A percentile compares a stretch with the other conserved stretches of the same genome.
Evolutionary conservation across 352 stramenopile genomes (phyloP).

Genomic region (Phytopythium kandeliae): DNA sequence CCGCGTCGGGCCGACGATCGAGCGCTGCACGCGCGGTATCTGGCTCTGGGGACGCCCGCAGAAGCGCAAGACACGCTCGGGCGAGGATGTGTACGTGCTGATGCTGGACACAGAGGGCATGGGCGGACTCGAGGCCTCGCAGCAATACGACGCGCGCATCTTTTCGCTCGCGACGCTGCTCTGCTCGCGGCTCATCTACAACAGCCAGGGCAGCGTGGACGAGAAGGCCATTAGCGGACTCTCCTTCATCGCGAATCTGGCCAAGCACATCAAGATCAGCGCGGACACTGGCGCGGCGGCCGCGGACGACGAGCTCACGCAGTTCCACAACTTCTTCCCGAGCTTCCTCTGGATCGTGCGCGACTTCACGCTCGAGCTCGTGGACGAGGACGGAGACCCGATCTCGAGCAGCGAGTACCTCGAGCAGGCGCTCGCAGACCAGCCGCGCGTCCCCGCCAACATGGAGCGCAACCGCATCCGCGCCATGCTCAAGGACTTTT

Average conservation of each 20-base stretch:
- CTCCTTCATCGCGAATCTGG: conserved; percentile 75
- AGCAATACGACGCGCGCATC: conserved; percentile 69
- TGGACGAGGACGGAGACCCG: conserved; percentile 45
- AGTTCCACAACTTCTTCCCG: conserved; percentile 40
- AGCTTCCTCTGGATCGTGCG: conserved; percentile 76
- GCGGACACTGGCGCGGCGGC: conserved; percentile 9
- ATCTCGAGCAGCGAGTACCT: conserved; percentile 70
- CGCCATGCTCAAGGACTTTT: conserved; percentile 53
- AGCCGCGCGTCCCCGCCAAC: conserved; percentile 39
- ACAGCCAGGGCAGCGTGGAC: conserved; percentile 73
- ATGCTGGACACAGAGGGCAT: conserved; percentile 81
- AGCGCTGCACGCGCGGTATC: conserved; percentile 77
- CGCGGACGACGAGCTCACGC: conserved; percentile 3
- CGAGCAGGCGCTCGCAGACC: conserved; percentile 63
- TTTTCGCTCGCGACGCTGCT: conserved; percentile 67
- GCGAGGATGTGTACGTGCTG: conserved; percentile 48
- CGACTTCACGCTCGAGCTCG: conserved; percentile 67
- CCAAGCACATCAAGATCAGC: conserved; percentile 63
- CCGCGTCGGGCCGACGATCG: conserved; percentile 60
- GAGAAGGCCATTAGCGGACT: conserved; percentile 65
- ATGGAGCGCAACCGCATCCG: conserved; percentile 63
- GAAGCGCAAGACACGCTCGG: too few relatives aligned
- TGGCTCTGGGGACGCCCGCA: too few relatives aligned
- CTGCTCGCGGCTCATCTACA: conserved; percentile 74
- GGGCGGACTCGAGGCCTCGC: conserved; percentile 48